Evolutionary conservation across 768 basidiomycete species (phyloP).

Genomic region (Agaricus blazei): DNA sequence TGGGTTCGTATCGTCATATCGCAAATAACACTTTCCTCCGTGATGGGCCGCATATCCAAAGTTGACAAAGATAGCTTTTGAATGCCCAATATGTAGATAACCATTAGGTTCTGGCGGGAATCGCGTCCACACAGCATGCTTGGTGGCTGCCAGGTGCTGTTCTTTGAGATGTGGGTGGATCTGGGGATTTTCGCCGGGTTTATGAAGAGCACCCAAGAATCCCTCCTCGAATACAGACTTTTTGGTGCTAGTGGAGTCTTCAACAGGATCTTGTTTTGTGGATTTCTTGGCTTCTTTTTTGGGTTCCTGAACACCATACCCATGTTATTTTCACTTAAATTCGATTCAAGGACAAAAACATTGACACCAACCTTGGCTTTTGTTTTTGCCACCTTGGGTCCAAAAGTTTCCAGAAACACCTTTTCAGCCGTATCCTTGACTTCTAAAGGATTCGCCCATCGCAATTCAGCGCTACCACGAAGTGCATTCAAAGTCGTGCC

Average conservation of each 20-base stretch:
- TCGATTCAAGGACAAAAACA: background rate
- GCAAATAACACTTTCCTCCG: constrained; percentile 87
- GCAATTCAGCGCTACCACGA: constrained; percentile 55
- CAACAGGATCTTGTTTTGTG: constrained; percentile 22
- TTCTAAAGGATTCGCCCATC: constrained; percentile 83
- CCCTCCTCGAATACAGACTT: constrained; percentile 89
- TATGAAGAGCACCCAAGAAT: constrained; percentile 88
- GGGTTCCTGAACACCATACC: constrained; percentile 30
- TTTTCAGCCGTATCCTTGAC: constrained; percentile 78
- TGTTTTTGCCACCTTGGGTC: constrained; percentile 64
- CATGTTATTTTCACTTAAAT: background rate
- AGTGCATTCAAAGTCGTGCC: constrained; percentile 61
- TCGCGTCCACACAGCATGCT: constrained; percentile 85
- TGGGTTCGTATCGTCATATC: constrained; percentile 98
- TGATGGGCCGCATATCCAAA: constrained; percentile 98
- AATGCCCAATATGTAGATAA: constrained; percentile 92
- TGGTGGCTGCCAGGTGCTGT: constrained; percentile 74
- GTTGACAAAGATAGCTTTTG: constrained; percentile 96
- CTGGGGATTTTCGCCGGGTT: constrained; percentile 92
- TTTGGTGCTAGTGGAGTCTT: constrained; percentile 33
- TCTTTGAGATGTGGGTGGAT: constrained; percentile 72
- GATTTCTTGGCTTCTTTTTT: constrained; percentile 43
- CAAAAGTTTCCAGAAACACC: constrained; percentile 63
- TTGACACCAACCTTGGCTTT: constrained; percentile 53
- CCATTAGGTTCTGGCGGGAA: constrained; percentile 99